These are phyloP conservation scores for Trichoderma simmonsii DNA, from an alignment of 2,329 filamentous ascomycete genomes.

Conservation along the genomic window DNA sequence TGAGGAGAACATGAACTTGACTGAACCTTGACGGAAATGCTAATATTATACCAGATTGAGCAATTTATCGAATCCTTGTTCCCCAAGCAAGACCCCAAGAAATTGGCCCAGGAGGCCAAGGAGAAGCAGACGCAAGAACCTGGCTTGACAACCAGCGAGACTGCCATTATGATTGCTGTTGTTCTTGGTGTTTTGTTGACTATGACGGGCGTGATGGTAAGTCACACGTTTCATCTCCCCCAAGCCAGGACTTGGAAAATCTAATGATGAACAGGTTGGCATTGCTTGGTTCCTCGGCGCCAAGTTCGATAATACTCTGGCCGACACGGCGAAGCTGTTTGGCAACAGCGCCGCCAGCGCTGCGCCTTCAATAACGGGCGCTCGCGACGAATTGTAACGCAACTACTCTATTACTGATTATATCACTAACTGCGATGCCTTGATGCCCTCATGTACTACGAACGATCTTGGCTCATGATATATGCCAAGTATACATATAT, in stretches of 20 bases:
- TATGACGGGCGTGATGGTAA: slow-evolving; percentile 77
- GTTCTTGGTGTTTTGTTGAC: slow-evolving; percentile 67
- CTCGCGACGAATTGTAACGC: slow-evolving; percentile 37
- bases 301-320: slow-evolving; percentile 60
- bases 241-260: background rate
- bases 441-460: slow-evolving; percentile 15
- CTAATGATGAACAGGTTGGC: slow-evolving; percentile 56
- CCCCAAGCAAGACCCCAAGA: slow-evolving; percentile 74
- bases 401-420: slow-evolving; percentile 13
- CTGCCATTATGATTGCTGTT: slow-evolving; percentile 62
- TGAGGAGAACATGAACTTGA: background rate
- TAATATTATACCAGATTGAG: slow-evolving; percentile 62
- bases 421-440: slow-evolving; percentile 8
- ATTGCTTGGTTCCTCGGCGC: slow-evolving; percentile 78
- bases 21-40: slow-evolving; percentile 12
- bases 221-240: slow-evolving; percentile 26
- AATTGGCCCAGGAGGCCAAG: slow-evolving; percentile 41
- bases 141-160: slow-evolving; percentile 55
- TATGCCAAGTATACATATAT: slow-evolving; percentile 16
- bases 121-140: slow-evolving; percentile 40
- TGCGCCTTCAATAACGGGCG: slow-evolving; percentile 27
- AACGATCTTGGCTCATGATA: slow-evolving; percentile 11
- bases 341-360: slow-evolving; percentile 16
- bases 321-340: slow-evolving; percentile 7
- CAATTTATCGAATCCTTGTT: slow-evolving; percentile 94